These are phyloP conservation scores for Fusarium ramigenum DNA, from an alignment of 2,329 filamentous ascomycete species.

Conservation along the genomic window DNA sequence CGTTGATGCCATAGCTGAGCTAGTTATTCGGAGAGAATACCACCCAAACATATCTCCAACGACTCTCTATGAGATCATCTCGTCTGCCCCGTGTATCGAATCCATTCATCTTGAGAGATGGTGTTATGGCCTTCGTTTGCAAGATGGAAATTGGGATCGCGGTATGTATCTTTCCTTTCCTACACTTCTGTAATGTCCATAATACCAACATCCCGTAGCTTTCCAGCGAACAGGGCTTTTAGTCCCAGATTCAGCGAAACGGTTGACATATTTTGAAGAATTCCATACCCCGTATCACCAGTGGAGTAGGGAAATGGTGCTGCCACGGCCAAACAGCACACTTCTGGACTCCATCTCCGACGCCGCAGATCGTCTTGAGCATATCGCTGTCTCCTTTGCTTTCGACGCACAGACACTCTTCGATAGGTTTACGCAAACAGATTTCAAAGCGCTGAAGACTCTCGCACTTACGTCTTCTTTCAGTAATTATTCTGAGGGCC, in stretches of 20 bases:
- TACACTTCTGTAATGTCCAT: rapidly evolving
- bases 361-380: background rate
- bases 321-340: background rate
- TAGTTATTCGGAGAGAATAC: conserved; percentile 19
- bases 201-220: rapidly evolving
- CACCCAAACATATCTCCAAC: background rate
- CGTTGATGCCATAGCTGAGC: background rate
- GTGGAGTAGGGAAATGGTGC: rapidly evolving
- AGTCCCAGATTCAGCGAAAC: rapidly evolving
- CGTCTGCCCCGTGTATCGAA: conserved; percentile 3
- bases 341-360: background rate
- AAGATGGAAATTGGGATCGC: background rate
- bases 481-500: rapidly evolving
- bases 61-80: background rate
- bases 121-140: background rate
- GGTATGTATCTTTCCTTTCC: background rate
- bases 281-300: background rate
- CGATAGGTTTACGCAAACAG: rapidly evolving
- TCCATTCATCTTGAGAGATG: conserved; percentile 22
- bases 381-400: background rate
- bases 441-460: background rate
- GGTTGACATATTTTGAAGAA: background rate
- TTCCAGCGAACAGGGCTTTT: rapidly evolving
- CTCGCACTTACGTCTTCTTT: background rate
- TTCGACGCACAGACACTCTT: background rate